These are phyloP conservation scores for Penicillium sp. DNA, from an alignment of 2,329 filamentous ascomycete species.

Conservation along the genomic window DNA sequence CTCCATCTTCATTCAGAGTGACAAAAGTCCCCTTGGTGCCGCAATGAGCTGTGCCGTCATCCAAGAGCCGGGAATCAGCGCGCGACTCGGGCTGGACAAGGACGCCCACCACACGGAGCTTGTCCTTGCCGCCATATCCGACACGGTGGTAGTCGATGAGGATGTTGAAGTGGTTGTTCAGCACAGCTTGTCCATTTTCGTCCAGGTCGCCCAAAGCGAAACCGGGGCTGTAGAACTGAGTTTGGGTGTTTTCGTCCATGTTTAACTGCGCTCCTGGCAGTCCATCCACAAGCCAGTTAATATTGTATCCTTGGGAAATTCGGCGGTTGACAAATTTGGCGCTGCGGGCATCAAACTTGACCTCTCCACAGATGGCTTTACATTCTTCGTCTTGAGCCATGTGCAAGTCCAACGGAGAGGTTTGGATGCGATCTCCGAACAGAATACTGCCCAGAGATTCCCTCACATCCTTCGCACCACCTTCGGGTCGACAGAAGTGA, in stretches of 20 bases:
- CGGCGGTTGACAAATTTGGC: constrained; percentile 78
- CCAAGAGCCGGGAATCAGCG: constrained; percentile 54
- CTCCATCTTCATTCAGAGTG: constrained; percentile 62
- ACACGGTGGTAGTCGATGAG: constrained; percentile 88
- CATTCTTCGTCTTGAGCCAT: constrained; percentile 89
- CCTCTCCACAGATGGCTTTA: constrained; percentile 71
- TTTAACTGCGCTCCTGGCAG: constrained; percentile 85
- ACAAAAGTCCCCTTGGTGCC: constrained; percentile 57
- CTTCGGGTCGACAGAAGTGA: constrained; percentile 80
- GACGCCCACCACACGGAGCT: constrained; percentile 88
- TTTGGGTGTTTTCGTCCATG: constrained; percentile 70
- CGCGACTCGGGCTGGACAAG: constrained; percentile 79
- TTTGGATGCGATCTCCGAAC: constrained; percentile 95
- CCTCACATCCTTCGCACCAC: constrained; percentile 73
- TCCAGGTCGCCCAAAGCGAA: constrained; percentile 70
- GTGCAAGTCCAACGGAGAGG: constrained; percentile 85
- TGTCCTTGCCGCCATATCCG: constrained; percentile 52
- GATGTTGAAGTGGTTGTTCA: constrained; percentile 98
- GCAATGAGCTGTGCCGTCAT: constrained; percentile 62
- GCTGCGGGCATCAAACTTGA: constrained; percentile 64
- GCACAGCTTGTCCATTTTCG: constrained; percentile 56
- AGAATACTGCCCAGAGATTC: constrained; percentile 94
- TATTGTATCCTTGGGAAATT: constrained; percentile 81
- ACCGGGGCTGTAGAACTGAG: constrained; percentile 85
- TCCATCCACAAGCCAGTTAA: constrained; percentile 96